Base-by-base conservation (phyloP, 2,329 filamentous ascomycete genomes). In the Gaeumannomyces tritici region DNA sequence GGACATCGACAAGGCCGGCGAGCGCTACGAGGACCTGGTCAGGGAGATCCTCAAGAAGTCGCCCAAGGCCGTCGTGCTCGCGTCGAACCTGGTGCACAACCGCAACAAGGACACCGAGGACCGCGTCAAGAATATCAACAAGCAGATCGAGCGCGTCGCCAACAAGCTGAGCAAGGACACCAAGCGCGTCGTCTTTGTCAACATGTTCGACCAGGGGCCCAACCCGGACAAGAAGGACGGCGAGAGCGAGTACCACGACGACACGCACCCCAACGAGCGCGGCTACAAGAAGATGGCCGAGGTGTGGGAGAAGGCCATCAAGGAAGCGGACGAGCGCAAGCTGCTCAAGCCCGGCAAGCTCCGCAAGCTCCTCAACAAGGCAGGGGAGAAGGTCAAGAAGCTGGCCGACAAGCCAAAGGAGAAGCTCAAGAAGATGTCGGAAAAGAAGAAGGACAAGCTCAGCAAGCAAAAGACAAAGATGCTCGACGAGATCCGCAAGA, bases 51-150 rank as follows among this genome's bases (percentile, higher is more conserved):
- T 66, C 47, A 9, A 33, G 12, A 54, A 62, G 42, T 69, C 68
- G 62, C 66, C 65, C 26, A 63, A 65, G 11, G 64, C 63, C 26
- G 66, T 68, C 26, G 66, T 71, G 8, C 55, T 70, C 0, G 57
- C 70, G 56, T 62, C 69, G 11, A 68, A 65, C 31, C 55, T 71
- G 26, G 57, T 70, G 51, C 64, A 61, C 27, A 67, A 69, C 61
- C 68, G 67, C 42, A 60, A 64, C 4, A 63, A 65, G 1, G 65
- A 60, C 7, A 64, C 55, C 3, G 64, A 65, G 29, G 64, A 64
- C 13, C 63, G 67, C 26, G 56, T 65, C 28, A 61, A 65, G 26
- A 27, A 55, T 8, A 59, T 68, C 56, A 69, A 66, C 51, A 26
- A 55, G 13, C 65, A 66, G 61, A 67, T 63, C 33, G 42, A 51